These are phyloP conservation scores for Mycena amicta DNA, from an alignment of 768 basidiomycete species.

Conservation along the genomic window DNA sequence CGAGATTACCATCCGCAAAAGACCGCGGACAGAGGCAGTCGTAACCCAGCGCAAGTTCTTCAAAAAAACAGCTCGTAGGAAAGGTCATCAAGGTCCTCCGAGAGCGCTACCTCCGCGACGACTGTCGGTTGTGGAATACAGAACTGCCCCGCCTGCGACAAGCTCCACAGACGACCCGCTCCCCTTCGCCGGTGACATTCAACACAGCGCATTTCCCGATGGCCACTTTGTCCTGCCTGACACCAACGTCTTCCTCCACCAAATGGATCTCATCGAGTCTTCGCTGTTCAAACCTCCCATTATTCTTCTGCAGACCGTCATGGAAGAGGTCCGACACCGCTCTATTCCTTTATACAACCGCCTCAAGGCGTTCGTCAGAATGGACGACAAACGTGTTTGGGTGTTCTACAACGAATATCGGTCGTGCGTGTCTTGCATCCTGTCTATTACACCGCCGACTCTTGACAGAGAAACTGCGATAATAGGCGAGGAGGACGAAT, in stretches of 20 bases:
- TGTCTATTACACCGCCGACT: neutral
- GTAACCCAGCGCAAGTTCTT: conserved; percentile 90
- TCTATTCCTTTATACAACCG: conserved; percentile 92
- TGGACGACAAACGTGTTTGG: conserved; percentile 86
- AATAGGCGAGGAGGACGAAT: conserved; percentile 74
- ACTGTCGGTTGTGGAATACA: conserved; percentile 86
- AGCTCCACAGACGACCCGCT: conserved; percentile 46
- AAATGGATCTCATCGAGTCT: conserved; percentile 96
- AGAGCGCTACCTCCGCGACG: conserved; percentile 91
- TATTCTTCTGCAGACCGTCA: conserved; percentile 90
- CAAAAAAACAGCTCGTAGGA: conserved; percentile 92
- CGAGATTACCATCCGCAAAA: conserved; percentile 73
- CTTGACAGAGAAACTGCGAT: conserved; percentile 76
- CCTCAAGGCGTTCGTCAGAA: conserved; percentile 78
- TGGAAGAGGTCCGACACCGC: conserved; percentile 95
- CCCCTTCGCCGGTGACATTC: conserved; percentile 58
- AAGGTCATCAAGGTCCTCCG: conserved; percentile 95
- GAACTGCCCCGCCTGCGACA: conserved; percentile 65
- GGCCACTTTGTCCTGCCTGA: conserved; percentile 90
- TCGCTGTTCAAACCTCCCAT: conserved; percentile 74
- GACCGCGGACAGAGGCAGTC: conserved; percentile 69
- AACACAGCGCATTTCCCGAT: conserved; percentile 57
- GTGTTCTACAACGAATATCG: conserved; percentile 87
- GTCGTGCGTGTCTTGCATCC: conserved; percentile 52
- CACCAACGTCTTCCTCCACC: conserved; percentile 92